Percentiles rank a stretch among this genome's conserved stretches.
These are phyloP conservation scores for Pleurotus sapidus DNA, from an alignment of 768 basidiomycete species.

Conservation along the genomic window DNA sequence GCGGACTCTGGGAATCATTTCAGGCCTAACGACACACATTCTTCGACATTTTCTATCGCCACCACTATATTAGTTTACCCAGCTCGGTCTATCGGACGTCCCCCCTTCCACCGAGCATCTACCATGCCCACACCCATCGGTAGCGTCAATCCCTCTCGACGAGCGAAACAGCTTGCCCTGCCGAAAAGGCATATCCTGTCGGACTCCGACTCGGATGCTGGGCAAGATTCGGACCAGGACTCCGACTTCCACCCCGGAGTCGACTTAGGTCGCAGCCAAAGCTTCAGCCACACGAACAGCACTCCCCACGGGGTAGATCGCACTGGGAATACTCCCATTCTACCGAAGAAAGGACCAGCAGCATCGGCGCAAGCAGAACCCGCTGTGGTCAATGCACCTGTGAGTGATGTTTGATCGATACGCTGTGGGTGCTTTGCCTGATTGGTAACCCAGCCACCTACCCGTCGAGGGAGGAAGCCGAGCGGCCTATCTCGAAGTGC, in stretches of 20 bases:
- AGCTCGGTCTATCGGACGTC: background rate
- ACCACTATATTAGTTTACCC: slow-evolving; percentile 3
- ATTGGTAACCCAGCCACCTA: slow-evolving; percentile 17
- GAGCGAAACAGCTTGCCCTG: slow-evolving; percentile 27
- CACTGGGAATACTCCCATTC: slow-evolving; percentile 16
- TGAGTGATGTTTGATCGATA: slow-evolving; percentile 7
- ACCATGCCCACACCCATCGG: slow-evolving; percentile 11
- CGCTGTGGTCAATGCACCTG: background rate
- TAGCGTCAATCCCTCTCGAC: slow-evolving; percentile 35
- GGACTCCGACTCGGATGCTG: slow-evolving; percentile 5
- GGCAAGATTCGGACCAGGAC: slow-evolving; percentile 6
- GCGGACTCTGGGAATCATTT: background rate
- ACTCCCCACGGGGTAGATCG: background rate
- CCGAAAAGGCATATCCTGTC: background rate
- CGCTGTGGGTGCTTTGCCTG: slow-evolving; percentile 10
- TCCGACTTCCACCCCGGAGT: slow-evolving; percentile 9
- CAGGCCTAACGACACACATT: slow-evolving; percentile 7
- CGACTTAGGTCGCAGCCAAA: slow-evolving; percentile 7
- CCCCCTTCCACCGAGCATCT: background rate
- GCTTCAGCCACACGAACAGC: slow-evolving; percentile 4
- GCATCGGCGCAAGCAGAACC: slow-evolving; percentile 4
- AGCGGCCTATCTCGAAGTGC: slow-evolving; percentile 71
- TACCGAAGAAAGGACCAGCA: slow-evolving; percentile 16
- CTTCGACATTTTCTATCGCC: slow-evolving; percentile 1
- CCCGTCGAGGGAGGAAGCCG: slow-evolving; percentile 67